phyloP scores from a whole-genome alignment of 345 rosid genomes.

The Viola odorata region DNA sequence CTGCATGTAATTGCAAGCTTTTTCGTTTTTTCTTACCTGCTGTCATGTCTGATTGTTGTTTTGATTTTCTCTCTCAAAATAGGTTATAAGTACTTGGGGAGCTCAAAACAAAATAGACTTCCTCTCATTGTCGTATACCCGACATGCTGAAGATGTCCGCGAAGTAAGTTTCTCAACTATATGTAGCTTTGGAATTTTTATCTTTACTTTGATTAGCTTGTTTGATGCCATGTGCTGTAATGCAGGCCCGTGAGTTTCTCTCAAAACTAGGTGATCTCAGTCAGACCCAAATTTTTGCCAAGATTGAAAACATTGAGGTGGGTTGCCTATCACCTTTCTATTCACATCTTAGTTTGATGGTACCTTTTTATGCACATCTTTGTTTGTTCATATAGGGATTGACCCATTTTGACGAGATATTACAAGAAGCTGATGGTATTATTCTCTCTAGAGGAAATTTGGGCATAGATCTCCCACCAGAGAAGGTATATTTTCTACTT shows the following conservation, averaged over 20 bases:
- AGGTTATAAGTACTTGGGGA: conserved; percentile 96
- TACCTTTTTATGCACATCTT: conserved; percentile 1
- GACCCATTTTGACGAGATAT: conserved; percentile 94
- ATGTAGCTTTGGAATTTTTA: not conserved
- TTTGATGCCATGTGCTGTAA: conserved; percentile 3
- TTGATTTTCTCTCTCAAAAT: conserved; percentile 10
- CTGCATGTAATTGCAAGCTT: no score
- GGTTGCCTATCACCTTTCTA: conserved; percentile 5
- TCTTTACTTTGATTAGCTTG: not conserved
- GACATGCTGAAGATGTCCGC: conserved; percentile 97
- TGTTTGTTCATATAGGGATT: conserved; percentile 49
- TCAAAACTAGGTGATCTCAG: conserved; percentile 71
- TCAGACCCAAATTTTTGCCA: conserved; percentile 93
- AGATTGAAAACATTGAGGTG: conserved; percentile 92
- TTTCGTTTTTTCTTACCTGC: no score
- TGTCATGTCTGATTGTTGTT: not conserved
- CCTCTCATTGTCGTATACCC: conserved; percentile 85
- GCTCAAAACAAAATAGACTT: conserved; percentile 88
- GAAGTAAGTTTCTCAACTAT: conserved; percentile 34
- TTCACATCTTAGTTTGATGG: not conserved
- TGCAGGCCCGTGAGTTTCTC: conserved; percentile 83
- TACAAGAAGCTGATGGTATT: conserved; percentile 97
- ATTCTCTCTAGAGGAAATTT: conserved; percentile 97
- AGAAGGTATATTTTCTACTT: conserved; percentile 51
- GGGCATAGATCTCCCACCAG: conserved; percentile 98